Conservation (phyloP, 2,329 filamentous ascomycete genomes). For the Sporothrix protearum region DNA sequence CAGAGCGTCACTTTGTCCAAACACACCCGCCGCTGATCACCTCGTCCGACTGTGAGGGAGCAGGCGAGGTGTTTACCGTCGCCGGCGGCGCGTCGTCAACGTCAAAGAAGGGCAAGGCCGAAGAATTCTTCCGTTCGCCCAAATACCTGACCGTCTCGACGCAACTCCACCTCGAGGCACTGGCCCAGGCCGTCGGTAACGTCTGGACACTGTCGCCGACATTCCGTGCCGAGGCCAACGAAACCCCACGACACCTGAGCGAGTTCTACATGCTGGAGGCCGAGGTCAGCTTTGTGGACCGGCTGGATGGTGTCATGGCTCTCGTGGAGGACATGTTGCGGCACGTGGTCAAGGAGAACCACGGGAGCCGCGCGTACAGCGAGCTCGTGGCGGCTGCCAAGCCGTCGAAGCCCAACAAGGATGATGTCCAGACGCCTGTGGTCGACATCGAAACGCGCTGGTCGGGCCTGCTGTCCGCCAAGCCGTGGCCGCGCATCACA, state of each 20-base stretch:
- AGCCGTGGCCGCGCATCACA: constrained; percentile 73
- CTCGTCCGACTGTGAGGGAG: constrained; percentile 94
- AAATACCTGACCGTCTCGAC: constrained; percentile 96
- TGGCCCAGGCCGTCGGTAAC: constrained; percentile 80
- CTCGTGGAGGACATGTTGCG: constrained; percentile 77
- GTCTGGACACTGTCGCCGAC: constrained; percentile 94
- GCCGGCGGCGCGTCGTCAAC: constrained; percentile 33
- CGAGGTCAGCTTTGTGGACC: constrained; percentile 74
- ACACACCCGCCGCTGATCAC: constrained; percentile 93
- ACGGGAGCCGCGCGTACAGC: constrained; percentile 41
- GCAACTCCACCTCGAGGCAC: constrained; percentile 89
- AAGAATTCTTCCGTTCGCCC: constrained; percentile 72
- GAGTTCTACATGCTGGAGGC: constrained; percentile 99
- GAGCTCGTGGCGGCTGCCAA: constrained; percentile 43
- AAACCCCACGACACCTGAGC: constrained; percentile 88
- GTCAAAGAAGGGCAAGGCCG: constrained; percentile 37
- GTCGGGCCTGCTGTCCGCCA: constrained; percentile 57
- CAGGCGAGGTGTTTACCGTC: constrained; percentile 86
- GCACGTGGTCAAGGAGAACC: constrained; percentile 43
- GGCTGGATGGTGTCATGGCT: constrained; percentile 68
- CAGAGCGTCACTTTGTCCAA: constrained; percentile 66
- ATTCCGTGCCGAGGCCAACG: constrained; percentile 88
- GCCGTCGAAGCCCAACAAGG: constrained; percentile 39
- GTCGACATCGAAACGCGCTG: constrained; percentile 64
- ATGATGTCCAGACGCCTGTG: constrained; percentile 31